Conservation (phyloP, 192 early-diverging fungal genomes). For the Linnemannia schmuckeri region DNA sequence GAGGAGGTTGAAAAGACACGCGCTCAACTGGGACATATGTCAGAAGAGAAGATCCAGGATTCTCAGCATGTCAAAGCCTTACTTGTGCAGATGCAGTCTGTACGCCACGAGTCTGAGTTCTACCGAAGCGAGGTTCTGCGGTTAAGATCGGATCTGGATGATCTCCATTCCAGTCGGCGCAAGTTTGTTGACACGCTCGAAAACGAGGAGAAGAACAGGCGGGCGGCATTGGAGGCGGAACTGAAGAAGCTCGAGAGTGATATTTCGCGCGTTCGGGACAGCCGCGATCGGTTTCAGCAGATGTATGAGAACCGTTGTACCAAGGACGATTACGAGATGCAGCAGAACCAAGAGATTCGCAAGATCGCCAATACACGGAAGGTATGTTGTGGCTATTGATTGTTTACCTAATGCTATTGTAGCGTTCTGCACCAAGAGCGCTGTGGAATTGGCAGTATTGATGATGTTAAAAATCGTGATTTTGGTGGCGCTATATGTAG, state of each 20-base stretch:
- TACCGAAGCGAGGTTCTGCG: conserved; percentile 12
- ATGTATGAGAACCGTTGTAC: conserved; percentile 47
- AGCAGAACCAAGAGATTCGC: conserved; percentile 60
- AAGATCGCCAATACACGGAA: conserved; percentile 60
- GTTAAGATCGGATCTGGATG: conserved; percentile 34
- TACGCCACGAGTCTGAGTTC: conserved; percentile 21
- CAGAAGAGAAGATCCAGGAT: conserved; percentile 46
- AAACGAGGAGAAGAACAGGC: conserved; percentile 40
- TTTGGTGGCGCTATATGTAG: conserved; percentile 23
- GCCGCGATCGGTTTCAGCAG: conserved; percentile 39
- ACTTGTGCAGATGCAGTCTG: conserved; percentile 31
- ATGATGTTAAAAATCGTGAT: not conserved
- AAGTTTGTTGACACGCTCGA: conserved; percentile 39
- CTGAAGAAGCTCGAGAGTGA: conserved; percentile 46
- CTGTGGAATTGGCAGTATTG: not conserved
- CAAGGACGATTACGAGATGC: conserved; percentile 52
- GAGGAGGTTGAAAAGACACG: conserved; percentile 37
- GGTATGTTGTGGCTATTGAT: conserved; percentile 10
- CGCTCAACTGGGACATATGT: conserved; percentile 23
- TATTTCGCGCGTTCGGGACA: conserved; percentile 36
- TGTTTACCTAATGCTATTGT: not conserved
- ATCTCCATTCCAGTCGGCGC: conserved; percentile 32
- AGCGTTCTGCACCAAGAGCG: not conserved
- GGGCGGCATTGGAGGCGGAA: conserved; percentile 37
- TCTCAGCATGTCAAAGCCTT: conserved; percentile 26